Base-by-base conservation (phyloP, 2,329 filamentous ascomycete genomes). In the Talaromyces sp. region DNA sequence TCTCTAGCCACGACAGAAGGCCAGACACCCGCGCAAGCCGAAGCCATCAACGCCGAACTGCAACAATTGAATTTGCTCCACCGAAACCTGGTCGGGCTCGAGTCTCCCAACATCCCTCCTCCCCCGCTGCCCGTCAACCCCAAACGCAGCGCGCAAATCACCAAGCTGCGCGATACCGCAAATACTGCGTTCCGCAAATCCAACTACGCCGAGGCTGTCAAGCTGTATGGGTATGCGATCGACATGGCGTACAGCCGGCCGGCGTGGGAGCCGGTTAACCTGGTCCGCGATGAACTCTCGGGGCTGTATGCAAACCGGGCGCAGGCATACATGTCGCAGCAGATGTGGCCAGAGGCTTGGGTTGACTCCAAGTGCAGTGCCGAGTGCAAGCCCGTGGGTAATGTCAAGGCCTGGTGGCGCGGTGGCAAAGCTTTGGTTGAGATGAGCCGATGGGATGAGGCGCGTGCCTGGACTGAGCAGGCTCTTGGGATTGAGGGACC, bases 381-480 rank as follows among this genome's bases (percentile, higher is more conserved):
- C 50, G 93, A 96, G 81, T 87, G 91, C 64, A 93, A 93, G 82
- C 85, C 87, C 66, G 84, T 88, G 49, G 92, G 89, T 43, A 98
- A 99, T 75, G 87, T 90, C 1, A 98, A 98, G 85, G 93, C 88
- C 0, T 98, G 93, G 91, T 97, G 91, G 88, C 82, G 95, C 63
- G 82, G 90, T 63, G 95, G 90, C 10, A 87, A 86, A 78, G 96
- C 91, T 72, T 76, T 98, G 71, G 77, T 89, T 66, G 95, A 99
- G 85, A 98, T 98, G 95, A 89, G 89, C 1, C 77, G 93, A 63
- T 78, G 90, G 70, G 86, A 90, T 59, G 93, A 98, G 84, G 92
- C 93, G 0, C 81, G 81, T 68, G 86, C 88, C 64, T 96, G 92
- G 86, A 83, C 96, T 46, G 83, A 82, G 65, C 83, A 85, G 71